Evolutionary conservation across 352 stramenopile species (phyloP).

Genomic region (Globisporangium mamillatum): DNA sequence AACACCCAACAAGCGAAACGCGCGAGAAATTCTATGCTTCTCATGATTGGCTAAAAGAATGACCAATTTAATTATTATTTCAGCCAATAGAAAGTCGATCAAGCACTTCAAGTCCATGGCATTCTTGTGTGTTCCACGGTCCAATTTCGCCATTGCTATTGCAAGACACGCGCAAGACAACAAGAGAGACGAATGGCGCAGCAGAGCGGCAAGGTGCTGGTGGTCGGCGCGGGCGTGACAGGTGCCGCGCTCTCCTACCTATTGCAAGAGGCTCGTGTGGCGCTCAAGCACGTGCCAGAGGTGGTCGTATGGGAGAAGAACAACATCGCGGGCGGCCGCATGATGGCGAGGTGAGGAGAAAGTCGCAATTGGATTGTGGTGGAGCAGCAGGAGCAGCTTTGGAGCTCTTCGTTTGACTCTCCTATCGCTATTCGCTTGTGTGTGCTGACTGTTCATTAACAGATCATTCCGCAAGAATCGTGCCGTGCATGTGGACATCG

Average conservation of each 20-base stretch:
- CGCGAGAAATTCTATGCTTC: background rate
- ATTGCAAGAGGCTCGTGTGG: slow-evolving; percentile 35
- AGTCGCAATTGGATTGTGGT: background rate
- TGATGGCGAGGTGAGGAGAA: slow-evolving; percentile 51
- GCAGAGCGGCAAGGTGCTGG: slow-evolving; percentile 44
- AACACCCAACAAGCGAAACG: slow-evolving; percentile 6
- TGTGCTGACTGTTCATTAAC: background rate
- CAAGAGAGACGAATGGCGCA: slow-evolving; percentile 2
- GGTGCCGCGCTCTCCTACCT: slow-evolving; percentile 48
- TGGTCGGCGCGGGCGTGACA: slow-evolving; percentile 64
- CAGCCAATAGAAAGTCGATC: background rate
- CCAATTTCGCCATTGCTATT: background rate
- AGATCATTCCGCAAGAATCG: slow-evolving; percentile 62
- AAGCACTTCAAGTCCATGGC: slow-evolving; percentile 2
- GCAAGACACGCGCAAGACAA: background rate
- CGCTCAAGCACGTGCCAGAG: slow-evolving; percentile 19
- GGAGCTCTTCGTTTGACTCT: slow-evolving; percentile 7
- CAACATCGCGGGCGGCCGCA: slow-evolving; percentile 59
- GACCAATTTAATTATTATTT: background rate
- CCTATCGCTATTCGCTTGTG: background rate
- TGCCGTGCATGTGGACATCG: slow-evolving; percentile 56
- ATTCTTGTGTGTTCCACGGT: slow-evolving; percentile 4
- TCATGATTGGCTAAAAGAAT: background rate
- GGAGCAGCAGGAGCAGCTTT: no score
- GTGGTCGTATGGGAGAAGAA: slow-evolving; percentile 73